phyloP scores from a whole-genome alignment of 805 yeast species.

The Zygosaccharomyces pseudorouxii region DNA sequence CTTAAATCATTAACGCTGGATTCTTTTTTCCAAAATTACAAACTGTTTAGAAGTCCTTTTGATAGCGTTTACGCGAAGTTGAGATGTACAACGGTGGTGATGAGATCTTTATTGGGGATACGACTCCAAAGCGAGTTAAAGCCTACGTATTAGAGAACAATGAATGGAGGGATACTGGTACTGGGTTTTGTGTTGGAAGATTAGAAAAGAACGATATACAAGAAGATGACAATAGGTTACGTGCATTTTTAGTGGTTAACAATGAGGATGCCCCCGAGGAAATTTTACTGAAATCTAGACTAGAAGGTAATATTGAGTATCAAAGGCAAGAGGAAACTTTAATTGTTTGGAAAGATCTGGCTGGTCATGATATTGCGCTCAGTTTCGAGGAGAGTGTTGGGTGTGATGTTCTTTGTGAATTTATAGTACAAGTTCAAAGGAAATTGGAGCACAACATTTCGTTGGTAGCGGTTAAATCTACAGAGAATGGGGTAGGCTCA shows the following conservation, averaged over 20 bases:
- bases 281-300: constrained; percentile 54
- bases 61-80: constrained; percentile 5
- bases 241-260: constrained; percentile 64
- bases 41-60: not conserved
- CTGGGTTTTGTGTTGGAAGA: constrained; percentile 84
- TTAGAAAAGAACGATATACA: constrained; percentile 23
- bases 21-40: not conserved
- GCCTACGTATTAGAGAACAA: constrained; percentile 80
- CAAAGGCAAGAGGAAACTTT: constrained; percentile 93
- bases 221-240: constrained; percentile 17
- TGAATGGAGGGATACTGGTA: constrained; percentile 88
- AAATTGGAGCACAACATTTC: constrained; percentile 60
- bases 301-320: constrained; percentile 76
- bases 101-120: constrained; percentile 13
- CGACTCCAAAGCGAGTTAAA: constrained; percentile 72
- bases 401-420: constrained; percentile 78
- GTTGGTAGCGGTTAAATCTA: constrained; percentile 60
- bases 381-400: constrained; percentile 92
- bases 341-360: constrained; percentile 85
- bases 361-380: constrained; percentile 73
- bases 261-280: constrained; percentile 61
- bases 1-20: not conserved
- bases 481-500: constrained; percentile 45
- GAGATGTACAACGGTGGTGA: constrained; percentile 4
- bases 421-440: constrained; percentile 64